Base-by-base conservation (phyloP, 208 protist genomes). In the Leishmania amazonensis region DNA sequence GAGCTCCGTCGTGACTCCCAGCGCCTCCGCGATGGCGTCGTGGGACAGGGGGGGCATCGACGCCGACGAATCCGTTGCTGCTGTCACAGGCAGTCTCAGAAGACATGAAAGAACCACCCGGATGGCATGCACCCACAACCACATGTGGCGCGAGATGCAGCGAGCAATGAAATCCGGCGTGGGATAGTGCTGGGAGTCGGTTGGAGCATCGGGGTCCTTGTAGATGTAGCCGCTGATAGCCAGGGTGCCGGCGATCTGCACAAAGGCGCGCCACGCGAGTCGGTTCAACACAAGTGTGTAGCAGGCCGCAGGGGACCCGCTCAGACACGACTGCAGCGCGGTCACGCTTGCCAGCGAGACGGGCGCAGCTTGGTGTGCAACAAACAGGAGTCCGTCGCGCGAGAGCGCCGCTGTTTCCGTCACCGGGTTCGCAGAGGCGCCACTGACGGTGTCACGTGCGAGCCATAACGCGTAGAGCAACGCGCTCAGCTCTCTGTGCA, bases 401-500 rank as follows among this genome's bases (percentile, higher is more conserved):
- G 57, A 77, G 35, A 77, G 53, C 58, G 76, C 68, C 76, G 75
- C 71, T 77, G 80, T 80, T 35, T 24, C 15, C 19, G 76, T 57
- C 47, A 80, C 76, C 35, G 62, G 64, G 11, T 80, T 80, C 60
- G 64, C 19, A 58, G 11, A 19, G 31, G 75, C 3, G 31, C 51
- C 51, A 54, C 47, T 38, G 58, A 76, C 38, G 68, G 3, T 13
- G 60, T 87, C 79, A 38, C 72, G n/a, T n/a, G 53, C 40, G 53
- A 81, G 75, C 75, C 84, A 84, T 31, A 88, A 74, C 8, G 80
- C 42, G 83, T 93, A 95, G 35, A 94, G 70, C 6, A 94, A 49
- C 42, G 74, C 71, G 49, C 85, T 87, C 11, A 95, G 68, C 19
- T 83, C 47, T 45, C 91, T 85, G 76, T 97, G 93, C 21, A 93